Evolutionary conservation across 768 basidiomycete species (phyloP), one percentile per base, ranked within the genome.

Genomic region (Rhodotorula diobovata): DNA sequence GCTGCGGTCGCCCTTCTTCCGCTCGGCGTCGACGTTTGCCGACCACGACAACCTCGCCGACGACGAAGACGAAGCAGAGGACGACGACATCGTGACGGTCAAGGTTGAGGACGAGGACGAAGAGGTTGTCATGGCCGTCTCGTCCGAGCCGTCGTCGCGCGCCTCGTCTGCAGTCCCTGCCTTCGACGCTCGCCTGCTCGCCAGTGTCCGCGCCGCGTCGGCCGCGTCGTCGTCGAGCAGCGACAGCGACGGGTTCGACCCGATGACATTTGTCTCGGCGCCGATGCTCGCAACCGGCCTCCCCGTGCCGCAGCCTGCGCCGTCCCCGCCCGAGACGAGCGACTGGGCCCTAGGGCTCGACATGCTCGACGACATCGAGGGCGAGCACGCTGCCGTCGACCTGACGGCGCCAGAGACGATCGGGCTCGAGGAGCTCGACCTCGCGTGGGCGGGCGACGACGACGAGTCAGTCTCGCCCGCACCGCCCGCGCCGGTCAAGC

Each of bases 291-390:
- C 73, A 15, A 67, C 73, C 2, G 73, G 73, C 25, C 63, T 74
- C 12, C 66, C 73, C 48, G 66, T 74, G 21, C 73, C 73, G 30
- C 73, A 74, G 35, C 56, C 57, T 20, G 73, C 73, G 3, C 73
- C 73, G 0, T 67, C 66, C 1, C 68, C 73, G 34, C 73, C 73
- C 21, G 73, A 74, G 23, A 55, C 66, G 39, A 66, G 43, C 67
- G 73, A 74, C 11, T 74, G 73, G 73, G 28, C 65, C 20, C 65
- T 61, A 55, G 56, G 64, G 66, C 41, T 74, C 45, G 73, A 71
- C 46, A 59, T 59, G 65, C 56, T 74, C 28, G 73, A 74, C 48
- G 73, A 74, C n/a, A 45, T 74, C 60, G 73, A 74, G 8, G 35
- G 23, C 18, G 73, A 74, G 32, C 63, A 65, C n/a, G 53, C 53